Evolutionary conservation across 176 grass and related monocot species (phyloP).

Genomic region (Oryza nivara): DNA sequence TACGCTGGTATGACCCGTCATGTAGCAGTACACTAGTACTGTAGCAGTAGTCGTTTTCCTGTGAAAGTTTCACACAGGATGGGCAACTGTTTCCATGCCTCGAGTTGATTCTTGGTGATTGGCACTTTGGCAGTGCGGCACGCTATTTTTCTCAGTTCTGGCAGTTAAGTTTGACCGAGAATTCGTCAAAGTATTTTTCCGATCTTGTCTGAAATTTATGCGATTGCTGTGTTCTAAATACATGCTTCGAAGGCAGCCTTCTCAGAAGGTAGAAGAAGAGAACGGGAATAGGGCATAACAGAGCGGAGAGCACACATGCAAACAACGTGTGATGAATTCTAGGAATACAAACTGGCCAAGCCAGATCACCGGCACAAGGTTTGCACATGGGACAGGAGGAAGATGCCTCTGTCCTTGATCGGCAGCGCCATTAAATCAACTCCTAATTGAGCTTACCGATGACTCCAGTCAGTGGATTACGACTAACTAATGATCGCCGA

Average conservation of each 20-base stretch:
- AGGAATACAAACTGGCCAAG: not conserved
- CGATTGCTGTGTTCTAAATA: too few relatives aligned
- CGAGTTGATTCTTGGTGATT: not conserved
- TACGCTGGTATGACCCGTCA: not conserved
- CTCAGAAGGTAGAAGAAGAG: not conserved
- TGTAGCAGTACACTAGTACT: not conserved
- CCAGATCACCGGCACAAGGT: slow-evolving; percentile 44
- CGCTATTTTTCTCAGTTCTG: too few relatives aligned
- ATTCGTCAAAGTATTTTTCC: not conserved
- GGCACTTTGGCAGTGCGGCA: too few relatives aligned
- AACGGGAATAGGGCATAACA: not conserved
- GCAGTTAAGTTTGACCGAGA: too few relatives aligned
- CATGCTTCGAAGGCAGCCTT: too few relatives aligned
- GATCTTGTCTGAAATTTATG: too few relatives aligned
- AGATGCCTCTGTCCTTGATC: not conserved
- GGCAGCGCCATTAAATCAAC: not conserved
- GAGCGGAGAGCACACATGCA: slow-evolving; percentile 32
- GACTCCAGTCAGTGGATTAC: slow-evolving; percentile 32
- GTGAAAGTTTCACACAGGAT: not conserved
- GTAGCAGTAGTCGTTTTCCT: not conserved
- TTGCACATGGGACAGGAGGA: slow-evolving; percentile 42
- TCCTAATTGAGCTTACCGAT: slow-evolving; percentile 23
- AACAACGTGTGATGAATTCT: slow-evolving; percentile 21
- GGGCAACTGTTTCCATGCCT: not conserved
- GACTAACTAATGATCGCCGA: slow-evolving; percentile 21